Percentiles rank a stretch among this genome's conserved stretches.
Evolutionary conservation across 352 stramenopile genomes (phyloP).

Genomic region (Phytopythium vexans): DNA sequence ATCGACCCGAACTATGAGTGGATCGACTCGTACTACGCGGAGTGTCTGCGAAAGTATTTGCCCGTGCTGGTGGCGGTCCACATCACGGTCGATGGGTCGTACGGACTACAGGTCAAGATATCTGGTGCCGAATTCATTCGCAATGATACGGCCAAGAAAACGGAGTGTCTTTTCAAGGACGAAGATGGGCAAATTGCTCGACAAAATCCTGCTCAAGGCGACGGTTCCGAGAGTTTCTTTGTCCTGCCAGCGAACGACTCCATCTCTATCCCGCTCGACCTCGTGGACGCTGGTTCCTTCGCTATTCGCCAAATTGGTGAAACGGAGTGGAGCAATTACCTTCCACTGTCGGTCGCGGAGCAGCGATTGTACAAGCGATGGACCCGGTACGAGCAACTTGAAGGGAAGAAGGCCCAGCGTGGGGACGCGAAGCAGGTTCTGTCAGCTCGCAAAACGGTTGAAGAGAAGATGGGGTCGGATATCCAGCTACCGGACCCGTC

Average conservation of each 20-base stretch:
- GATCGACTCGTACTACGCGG: slow-evolving; percentile 78
- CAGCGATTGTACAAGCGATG: slow-evolving; percentile 75
- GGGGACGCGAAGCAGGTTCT: slow-evolving; percentile 38
- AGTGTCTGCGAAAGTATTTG: slow-evolving; percentile 66
- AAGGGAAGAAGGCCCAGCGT: slow-evolving; percentile 58
- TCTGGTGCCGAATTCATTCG: slow-evolving; percentile 66
- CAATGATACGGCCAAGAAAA: slow-evolving; percentile 78
- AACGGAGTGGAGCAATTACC: slow-evolving; percentile 79
- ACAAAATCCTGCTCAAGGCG: slow-evolving; percentile 58
- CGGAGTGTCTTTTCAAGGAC: slow-evolving; percentile 69
- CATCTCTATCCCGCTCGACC: slow-evolving; percentile 70
- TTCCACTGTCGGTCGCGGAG: slow-evolving; percentile 65
- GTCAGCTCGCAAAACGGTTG: slow-evolving; percentile 50
- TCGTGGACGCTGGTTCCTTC: slow-evolving; percentile 69
- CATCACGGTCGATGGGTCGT: slow-evolving; percentile 66
- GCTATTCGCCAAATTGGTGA: slow-evolving; percentile 84
- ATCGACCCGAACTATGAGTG: slow-evolving; percentile 78
- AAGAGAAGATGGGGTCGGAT: slow-evolving; percentile 69
- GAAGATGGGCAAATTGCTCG: slow-evolving; percentile 35
- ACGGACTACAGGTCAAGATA: slow-evolving; percentile 77
- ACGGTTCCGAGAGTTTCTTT: slow-evolving; percentile 48
- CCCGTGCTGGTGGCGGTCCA: slow-evolving; percentile 68
- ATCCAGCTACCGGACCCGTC: slow-evolving; percentile 44
- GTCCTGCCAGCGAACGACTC: slow-evolving; percentile 44
- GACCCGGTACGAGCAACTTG: slow-evolving; percentile 65